Base-by-base conservation (phyloP, 495 filamentous ascomycete species). In the Neurospora sp. region DNA sequence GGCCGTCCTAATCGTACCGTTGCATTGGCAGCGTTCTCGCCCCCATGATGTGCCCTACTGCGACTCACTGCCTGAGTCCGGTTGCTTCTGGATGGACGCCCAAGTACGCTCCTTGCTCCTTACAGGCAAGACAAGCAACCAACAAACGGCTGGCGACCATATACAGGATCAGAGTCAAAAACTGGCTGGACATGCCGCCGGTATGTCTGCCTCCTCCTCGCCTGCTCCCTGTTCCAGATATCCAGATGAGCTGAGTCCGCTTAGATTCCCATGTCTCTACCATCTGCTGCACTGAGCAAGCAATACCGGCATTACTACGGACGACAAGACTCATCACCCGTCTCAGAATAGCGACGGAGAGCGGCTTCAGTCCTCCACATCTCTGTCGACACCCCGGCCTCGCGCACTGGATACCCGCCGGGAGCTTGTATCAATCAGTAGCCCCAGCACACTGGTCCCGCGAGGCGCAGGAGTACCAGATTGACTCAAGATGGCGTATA, bases 401-500 rank as follows among this genome's bases (percentile, higher is more conserved):
- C 22, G 53, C 53, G 53, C 53, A 35, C 22, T 61, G 27, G 53
- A 61, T 61, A 61, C 53, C 53, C 42, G 41, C 35, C 31, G 53
- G 70, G 53, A 71, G 70, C 44, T 65, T 65, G 53, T 65, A 65
- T 65, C 53, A 35, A 65, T 65, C 53, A 35, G 27, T 37, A 18
- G 73, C 69, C 61, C 75, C 74, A 73, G 76, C 70, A 74, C 75
- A 76, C 72, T 73, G 71, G 75, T 75, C 48, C 75, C 76, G 70
- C 72, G 74, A 74, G 75, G 74, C 74, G 69, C 45, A 69, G 78
- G 76, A 75, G 75, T 75, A 81, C 79, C 73, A 81, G 79, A 81
- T 80, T 77, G 76, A 75, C 74, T 75, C 74, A 72, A 78, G 78
- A 80, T 81, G 74, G 74, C 77, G 79, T 74, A 79, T 75, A 48